Evolutionary conservation across 495 filamentous ascomycete genomes (phyloP).

Genomic region (Chaetomidium leptoderma): DNA sequence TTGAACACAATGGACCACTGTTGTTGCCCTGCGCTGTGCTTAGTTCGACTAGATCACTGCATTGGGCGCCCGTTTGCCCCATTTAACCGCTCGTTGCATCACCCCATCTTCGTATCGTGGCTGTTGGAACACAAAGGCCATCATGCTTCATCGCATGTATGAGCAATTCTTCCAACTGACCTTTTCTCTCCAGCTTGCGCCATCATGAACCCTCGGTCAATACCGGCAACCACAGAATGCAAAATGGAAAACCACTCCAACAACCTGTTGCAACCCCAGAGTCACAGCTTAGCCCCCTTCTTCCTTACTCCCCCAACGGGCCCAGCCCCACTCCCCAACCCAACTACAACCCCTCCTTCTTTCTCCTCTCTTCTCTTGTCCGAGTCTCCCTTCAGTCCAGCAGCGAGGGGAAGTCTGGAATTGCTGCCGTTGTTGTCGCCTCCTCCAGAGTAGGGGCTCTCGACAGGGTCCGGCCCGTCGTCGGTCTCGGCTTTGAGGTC

Average conservation of each 20-base stretch:
- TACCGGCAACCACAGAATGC: too few relatives aligned
- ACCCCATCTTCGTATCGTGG: too few relatives aligned
- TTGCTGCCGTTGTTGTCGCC: background rate
- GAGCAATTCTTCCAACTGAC: too few relatives aligned
- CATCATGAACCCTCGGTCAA: too few relatives aligned
- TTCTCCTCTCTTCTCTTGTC: background rate
- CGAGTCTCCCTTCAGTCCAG: slow-evolving; percentile 9
- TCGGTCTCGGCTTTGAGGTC: slow-evolving; percentile 42
- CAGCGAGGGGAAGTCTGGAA: background rate
- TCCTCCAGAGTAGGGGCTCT: background rate
- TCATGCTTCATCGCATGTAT: too few relatives aligned
- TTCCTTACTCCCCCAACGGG: slow-evolving; percentile 10
- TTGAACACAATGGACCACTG: too few relatives aligned
- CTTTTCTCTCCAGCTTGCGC: too few relatives aligned
- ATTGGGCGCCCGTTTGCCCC: too few relatives aligned
- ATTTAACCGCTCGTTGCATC: too few relatives aligned
- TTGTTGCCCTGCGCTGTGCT: too few relatives aligned
- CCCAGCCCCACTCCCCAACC: slow-evolving; percentile 20
- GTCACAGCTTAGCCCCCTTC: slow-evolving; percentile 18
- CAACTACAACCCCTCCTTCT: slow-evolving; percentile 12
- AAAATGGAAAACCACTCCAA: background rate
- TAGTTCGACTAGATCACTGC: too few relatives aligned
- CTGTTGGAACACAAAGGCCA: too few relatives aligned
- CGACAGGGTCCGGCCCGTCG: slow-evolving; percentile 8
- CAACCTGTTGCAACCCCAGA: background rate